Base-by-base conservation (phyloP, 2,329 filamentous ascomycete species). In the Zymoseptoria tritici region DNA sequence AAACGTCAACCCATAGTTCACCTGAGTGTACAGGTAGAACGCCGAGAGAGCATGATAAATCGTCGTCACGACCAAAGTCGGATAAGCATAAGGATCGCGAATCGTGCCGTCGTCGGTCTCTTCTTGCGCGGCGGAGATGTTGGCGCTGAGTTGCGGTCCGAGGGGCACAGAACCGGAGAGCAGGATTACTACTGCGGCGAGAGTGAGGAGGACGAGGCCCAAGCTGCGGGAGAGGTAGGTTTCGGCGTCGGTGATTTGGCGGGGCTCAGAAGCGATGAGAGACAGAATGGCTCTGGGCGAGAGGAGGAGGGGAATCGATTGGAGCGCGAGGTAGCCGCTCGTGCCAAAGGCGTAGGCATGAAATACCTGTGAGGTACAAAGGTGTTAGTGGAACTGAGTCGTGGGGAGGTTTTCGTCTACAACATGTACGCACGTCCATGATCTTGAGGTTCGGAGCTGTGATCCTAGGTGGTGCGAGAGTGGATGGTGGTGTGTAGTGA, bases 161-260 rank as follows among this genome's bases (percentile, higher is more conserved):
- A 91, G 74, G 0, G 89, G 89, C 4, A 93, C 78, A 2, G 82
- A 81, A 53, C 89, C 90, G 0, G 88, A 88, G 29, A 92, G 80
- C 42, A 90, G 78, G 46, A 91, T 75, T n/a, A 81, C 80, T 11
- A 88, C 74, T 6, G 85, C 70, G 31, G 84, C 85, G 26, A 93
- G 75, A 9, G 84, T 77, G 21, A 91, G 77, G 52, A 91, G 80
- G 29, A 85, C 77, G 59, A 92, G 77, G 63, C 87, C 89, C 1
- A 91, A 80, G 26, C 81, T 84, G 50, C 89, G 87, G 56, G 85
- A 85, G 72, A 92, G 86, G 79, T 93, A 93, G 58, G 83, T 75
- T 73, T 91, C 88, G 31, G 90, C 78, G 22, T 76, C 85, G 81
- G 74, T 58, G 81, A 80, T 57, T 80, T 75, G 64, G 81, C 78